Base-by-base conservation (phyloP, 352 stramenopile genomes). In the Phytophthora hybrid region DNA sequence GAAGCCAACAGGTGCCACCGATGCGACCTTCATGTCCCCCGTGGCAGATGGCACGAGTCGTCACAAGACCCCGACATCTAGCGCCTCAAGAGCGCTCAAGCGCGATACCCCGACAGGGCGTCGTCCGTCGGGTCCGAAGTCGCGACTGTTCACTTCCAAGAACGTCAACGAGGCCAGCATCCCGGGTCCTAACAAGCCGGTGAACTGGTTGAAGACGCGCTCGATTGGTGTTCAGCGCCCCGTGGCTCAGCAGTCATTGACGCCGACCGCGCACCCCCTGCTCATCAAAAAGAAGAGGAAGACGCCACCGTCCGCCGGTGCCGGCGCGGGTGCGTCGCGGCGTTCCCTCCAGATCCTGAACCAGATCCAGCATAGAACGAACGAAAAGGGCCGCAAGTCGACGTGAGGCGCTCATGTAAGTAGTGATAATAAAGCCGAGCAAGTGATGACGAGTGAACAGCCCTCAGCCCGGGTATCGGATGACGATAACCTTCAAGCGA, bases 331-430 rank as follows among this genome's bases (percentile, higher is more conserved):
- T 9, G 81, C 37, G 37, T 96, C 89, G 23, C 68, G 86, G 11
- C 73, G 89, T 39, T 93, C 87, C 32, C 78, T 96, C 19, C 88
- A 96, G 66, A 96, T 96, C 59, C 73, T 96, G 29, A 96, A 89
- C 74, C 84, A 94, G 63, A 93, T 96, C 59, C 83, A 89, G 64
- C 82, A 91, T 76, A 81, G 78, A 67, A 79, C 77, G 8, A 79
- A 37, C 18, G 80, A 87, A 66, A 86, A 83, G 39, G 67, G 66
- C 54, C 75, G 76, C 63, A 85, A 83, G 57, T 81, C 70, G 19
- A 82, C 66, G n/a, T 77, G 62, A 82, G 58, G 23, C 29, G 41
- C 8, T n/a, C 58, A 13, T 59, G 46, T 57, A 74, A 44, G 47
- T 61, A 60, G 31, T 29, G 53, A 66, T 54, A 77, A 69, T 68